A percentile compares a stretch with the other conserved stretches of the same genome.
Evolutionary conservation across 192 early-diverging fungal species (phyloP).

Genomic region (Thamnidium elegans): DNA sequence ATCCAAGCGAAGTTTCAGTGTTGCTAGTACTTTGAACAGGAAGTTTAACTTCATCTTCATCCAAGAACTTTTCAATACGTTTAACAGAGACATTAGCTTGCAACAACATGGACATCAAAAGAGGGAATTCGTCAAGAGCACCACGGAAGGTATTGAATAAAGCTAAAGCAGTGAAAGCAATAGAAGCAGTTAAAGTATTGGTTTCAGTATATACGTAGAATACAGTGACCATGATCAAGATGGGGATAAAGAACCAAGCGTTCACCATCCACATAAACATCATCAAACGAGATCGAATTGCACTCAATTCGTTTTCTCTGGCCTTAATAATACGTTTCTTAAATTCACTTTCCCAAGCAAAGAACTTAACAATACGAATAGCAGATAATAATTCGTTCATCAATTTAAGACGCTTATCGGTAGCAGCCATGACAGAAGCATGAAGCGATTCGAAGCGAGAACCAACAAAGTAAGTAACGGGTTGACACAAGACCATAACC

Average conservation of each 20-base stretch:
- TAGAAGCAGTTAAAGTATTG: conserved; percentile 57
- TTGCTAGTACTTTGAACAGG: conserved; percentile 18
- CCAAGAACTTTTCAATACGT: conserved; percentile 74
- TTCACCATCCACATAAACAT: conserved; percentile 57
- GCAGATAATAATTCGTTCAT: conserved; percentile 86
- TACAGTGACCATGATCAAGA: conserved; percentile 59
- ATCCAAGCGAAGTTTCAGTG: conserved; percentile 48
- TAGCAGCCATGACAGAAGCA: conserved; percentile 54
- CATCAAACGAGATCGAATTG: conserved; percentile 48
- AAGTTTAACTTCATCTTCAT: conserved; percentile 62
- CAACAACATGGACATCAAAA: conserved; percentile 54
- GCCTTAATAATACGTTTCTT: conserved; percentile 60
- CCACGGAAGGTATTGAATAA: conserved; percentile 71
- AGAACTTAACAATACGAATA: conserved; percentile 92
- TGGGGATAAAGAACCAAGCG: conserved; percentile 56
- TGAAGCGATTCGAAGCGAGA: conserved; percentile 44
- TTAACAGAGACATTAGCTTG: conserved; percentile 63
- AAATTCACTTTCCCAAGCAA: conserved; percentile 82
- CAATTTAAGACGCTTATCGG: conserved; percentile 77
- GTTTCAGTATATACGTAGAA: conserved; percentile 63
- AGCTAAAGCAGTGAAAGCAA: conserved; percentile 69
- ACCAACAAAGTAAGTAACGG: conserved; percentile 50
- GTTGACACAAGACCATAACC: conserved; percentile 62
- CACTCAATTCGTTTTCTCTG: conserved; percentile 62
- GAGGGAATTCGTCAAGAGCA: conserved; percentile 61